Evolutionary conservation across 257 asterid species (phyloP).

Genomic region (Ajuga chamaepitys): DNA sequence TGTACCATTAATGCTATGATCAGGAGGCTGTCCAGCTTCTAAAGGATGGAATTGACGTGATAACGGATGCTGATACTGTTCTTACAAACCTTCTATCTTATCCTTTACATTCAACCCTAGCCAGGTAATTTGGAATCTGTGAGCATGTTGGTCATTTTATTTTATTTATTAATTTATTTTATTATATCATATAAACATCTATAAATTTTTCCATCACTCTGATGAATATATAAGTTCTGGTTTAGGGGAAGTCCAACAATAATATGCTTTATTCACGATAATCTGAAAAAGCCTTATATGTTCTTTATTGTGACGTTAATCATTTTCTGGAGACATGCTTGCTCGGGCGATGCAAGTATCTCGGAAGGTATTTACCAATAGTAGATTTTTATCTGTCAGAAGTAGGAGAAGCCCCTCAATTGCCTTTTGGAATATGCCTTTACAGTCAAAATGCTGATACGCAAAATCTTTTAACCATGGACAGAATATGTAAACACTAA

Average conservation of each 20-base stretch:
- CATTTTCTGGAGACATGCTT: neutral
- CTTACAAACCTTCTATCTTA: slow-evolving; percentile 65
- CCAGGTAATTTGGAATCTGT: slow-evolving; percentile 48
- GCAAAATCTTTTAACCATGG: neutral
- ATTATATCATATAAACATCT: too few species aligned
- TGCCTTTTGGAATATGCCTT: neutral
- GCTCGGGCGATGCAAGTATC: neutral
- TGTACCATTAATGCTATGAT: slow-evolving; percentile 16
- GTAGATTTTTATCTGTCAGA: neutral
- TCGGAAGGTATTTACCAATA: too few species aligned
- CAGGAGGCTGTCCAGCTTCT: slow-evolving; percentile 84
- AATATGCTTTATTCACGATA: neutral
- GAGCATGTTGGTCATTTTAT: neutral
- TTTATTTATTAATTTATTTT: neutral
- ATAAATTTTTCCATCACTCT: neutral
- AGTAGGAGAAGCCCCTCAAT: neutral
- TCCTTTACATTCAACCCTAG: slow-evolving; percentile 54
- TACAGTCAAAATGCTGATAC: neutral
- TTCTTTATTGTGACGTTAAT: neutral
- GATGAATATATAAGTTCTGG: neutral
- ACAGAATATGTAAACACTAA: neutral
- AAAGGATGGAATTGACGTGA: slow-evolving; percentile 86
- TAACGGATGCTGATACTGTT: slow-evolving; percentile 70
- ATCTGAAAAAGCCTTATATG: neutral
- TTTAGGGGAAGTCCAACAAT: neutral